A percentile compares a stretch with the other conserved stretches of the same genome.
These are phyloP conservation scores for Lasiosphaeria ovina DNA, from an alignment of 495 filamentous ascomycete genomes.

Conservation along the genomic window DNA sequence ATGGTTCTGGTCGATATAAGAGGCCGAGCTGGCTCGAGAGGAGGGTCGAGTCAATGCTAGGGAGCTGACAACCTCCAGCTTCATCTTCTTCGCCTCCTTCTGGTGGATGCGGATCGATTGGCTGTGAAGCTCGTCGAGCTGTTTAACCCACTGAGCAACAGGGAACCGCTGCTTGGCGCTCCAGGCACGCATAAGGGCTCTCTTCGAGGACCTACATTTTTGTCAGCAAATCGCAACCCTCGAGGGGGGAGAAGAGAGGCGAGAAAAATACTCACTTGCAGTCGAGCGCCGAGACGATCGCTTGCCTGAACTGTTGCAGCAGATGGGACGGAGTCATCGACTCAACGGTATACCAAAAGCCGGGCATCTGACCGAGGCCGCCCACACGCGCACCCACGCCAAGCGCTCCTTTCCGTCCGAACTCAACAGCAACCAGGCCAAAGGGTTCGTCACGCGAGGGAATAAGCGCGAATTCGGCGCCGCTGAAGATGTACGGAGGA, in stretches of 20 bases:
- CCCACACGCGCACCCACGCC: slow-evolving; percentile 67
- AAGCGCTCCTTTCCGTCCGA: slow-evolving; percentile 73
- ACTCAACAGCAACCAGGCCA: slow-evolving; percentile 78
- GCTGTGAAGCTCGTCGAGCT: slow-evolving; percentile 59
- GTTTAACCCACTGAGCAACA: slow-evolving; percentile 65
- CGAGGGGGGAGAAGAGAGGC: neutral
- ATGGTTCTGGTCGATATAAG: slow-evolving; percentile 12
- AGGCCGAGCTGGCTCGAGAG: slow-evolving; percentile 23
- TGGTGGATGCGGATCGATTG: slow-evolving; percentile 43
- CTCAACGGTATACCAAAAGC: slow-evolving; percentile 71
- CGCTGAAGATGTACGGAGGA: slow-evolving; percentile 73
- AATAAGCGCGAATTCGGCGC: slow-evolving; percentile 76
- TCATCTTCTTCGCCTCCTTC: slow-evolving; percentile 37
- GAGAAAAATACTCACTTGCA: slow-evolving; percentile 46
- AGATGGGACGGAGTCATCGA: slow-evolving; percentile 68
- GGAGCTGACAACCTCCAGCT: slow-evolving; percentile 25
- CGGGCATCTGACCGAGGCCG: slow-evolving; percentile 78
- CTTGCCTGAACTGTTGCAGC: slow-evolving; percentile 67
- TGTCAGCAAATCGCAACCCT: slow-evolving; percentile 8
- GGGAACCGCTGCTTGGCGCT: slow-evolving; percentile 79
- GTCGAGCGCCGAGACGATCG: slow-evolving; percentile 63
- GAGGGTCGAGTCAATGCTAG: slow-evolving; percentile 21
- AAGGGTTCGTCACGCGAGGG: slow-evolving; percentile 80
- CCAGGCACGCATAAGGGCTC: slow-evolving; percentile 70
- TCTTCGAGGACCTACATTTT: slow-evolving; percentile 35